phyloP scores from a whole-genome alignment of 306 rosid species.

The Sophora flavescens region DNA sequence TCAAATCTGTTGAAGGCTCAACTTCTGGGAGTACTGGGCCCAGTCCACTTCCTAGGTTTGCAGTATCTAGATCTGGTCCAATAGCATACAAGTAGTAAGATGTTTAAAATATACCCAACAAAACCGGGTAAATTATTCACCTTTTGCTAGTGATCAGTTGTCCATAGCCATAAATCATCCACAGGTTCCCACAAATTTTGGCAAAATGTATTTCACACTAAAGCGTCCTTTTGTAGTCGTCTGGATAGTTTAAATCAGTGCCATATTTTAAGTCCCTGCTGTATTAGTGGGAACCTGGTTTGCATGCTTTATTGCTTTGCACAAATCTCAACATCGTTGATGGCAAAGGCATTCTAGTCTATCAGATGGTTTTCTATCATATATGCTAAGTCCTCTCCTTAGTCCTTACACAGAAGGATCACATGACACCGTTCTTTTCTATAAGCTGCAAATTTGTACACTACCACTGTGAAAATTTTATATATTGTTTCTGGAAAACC shows the following conservation, averaged over 20 bases:
- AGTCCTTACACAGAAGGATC: too few relatives aligned
- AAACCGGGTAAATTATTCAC: slow-evolving; percentile 54
- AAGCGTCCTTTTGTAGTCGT: slow-evolving; percentile 43
- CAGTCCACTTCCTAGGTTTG: slow-evolving; percentile 95
- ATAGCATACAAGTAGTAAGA: slow-evolving; percentile 78
- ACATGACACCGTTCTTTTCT: too few relatives aligned
- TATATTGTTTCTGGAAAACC: too few relatives aligned
- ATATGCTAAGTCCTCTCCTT: too few relatives aligned
- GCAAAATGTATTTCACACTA: slow-evolving; percentile 49
- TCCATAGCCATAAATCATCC: slow-evolving; percentile 41
- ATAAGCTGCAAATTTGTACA: too few relatives aligned
- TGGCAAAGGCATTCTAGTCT: background rate
- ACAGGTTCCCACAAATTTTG: slow-evolving; percentile 54
- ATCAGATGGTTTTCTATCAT: too few relatives aligned
- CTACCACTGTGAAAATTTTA: too few relatives aligned
- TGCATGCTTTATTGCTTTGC: slow-evolving; percentile 2
- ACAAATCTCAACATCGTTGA: background rate
- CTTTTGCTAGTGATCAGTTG: slow-evolving; percentile 46
- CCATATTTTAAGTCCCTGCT: slow-evolving; percentile 25
- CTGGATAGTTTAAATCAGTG: slow-evolving; percentile 53
- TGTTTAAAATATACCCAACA: slow-evolving; percentile 16
- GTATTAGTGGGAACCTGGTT: slow-evolving; percentile 31
- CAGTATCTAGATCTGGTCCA: slow-evolving; percentile 98
- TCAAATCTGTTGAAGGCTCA: slow-evolving; percentile 75
- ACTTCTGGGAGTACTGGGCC: slow-evolving; percentile 88